Percentiles rank a stretch among this genome's conserved stretches.
These are phyloP conservation scores for Macrocystidia cucumis DNA, from an alignment of 1,284 basidiomycete species.

Conservation along the genomic window DNA sequence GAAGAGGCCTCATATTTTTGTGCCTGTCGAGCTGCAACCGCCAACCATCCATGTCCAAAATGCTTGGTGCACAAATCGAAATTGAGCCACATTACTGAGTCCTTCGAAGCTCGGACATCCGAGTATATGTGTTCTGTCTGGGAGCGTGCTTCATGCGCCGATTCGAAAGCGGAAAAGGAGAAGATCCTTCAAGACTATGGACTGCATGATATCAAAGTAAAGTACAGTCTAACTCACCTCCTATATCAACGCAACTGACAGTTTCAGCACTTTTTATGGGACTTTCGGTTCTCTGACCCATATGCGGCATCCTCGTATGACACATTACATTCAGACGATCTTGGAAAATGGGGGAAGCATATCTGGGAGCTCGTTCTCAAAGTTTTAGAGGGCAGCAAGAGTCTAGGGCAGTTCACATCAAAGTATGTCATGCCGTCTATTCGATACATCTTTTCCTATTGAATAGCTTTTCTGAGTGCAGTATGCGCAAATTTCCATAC, in stretches of 20 bases:
- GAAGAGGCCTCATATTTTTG: constrained; percentile 19
- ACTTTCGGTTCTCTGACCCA: not conserved
- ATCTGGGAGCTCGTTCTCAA: not conserved
- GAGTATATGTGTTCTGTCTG: not conserved
- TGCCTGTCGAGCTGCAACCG: constrained; percentile 13
- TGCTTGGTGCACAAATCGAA: constrained; percentile 16
- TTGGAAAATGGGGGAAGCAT: not conserved
- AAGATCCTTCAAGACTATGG: not conserved
- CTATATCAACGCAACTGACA: not conserved
- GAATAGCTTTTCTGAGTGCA: not conserved
- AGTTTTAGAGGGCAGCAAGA: not conserved
- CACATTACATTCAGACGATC: not conserved
- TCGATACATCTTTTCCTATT: not conserved
- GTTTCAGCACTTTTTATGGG: not conserved
- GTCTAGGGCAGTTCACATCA: not conserved
- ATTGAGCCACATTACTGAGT: constrained; percentile 73
- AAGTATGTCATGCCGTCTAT: not conserved
- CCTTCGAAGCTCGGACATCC: constrained; percentile 75
- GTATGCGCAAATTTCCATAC: not conserved
- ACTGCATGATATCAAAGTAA: not conserved
- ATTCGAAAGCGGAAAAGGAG: not conserved
- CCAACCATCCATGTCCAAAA: constrained; percentile 19
- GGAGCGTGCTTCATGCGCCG: not conserved
- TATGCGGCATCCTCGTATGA: not conserved
- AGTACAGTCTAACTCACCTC: not conserved